Evolutionary conservation across 1,284 basidiomycete species (phyloP), one percentile per base, ranked within the genome.

Genomic region (Waitea zeae): DNA sequence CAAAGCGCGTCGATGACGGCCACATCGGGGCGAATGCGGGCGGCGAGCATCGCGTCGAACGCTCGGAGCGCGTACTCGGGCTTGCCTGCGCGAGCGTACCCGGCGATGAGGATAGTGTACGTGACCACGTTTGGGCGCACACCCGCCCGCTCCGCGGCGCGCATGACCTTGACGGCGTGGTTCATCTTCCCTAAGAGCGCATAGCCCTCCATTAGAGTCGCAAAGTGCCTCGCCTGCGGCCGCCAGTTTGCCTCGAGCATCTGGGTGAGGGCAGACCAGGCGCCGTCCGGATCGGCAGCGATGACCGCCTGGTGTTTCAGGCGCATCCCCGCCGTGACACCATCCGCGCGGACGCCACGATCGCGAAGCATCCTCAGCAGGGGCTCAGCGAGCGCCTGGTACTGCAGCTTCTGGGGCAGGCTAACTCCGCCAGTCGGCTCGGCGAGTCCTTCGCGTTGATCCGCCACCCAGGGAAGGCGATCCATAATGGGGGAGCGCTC

Each of bases 71-170:
- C 76, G 14, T 53, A 47, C 3, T 54, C 51, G 5, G 78, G 64
- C 27, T 70, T 55, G n/a, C 66, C 62, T 38, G 57, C 57, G 22
- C 67, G 66, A 13, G 67, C 75, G 49, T 76, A 65, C 2, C 73
- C 78, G 18, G 58, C 56, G 40, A 84, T 71, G 42, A 84, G 59
- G 41, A 76, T 71, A 14, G 80, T 84, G 56, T 70, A 78, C 64
- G 79, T 68, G 34, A 72, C 63, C 13, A 67, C 62, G 43, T 70
- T 69, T 12, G 69, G 64, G 26, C 53, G 51, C 34, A 74, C 49
- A 12, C 70, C 70, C 3, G 60, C 55, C 29, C 53, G 48, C 30
- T 49, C 45, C 19, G 73, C 70, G 12, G 62, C 49, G 36, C 49
- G 51, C 56, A 84, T 60, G 32, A 71, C 52, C 32, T 58, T 57